Evolutionary conservation across 306 rosid species (phyloP).

Genomic region (Cercis canadensis): DNA sequence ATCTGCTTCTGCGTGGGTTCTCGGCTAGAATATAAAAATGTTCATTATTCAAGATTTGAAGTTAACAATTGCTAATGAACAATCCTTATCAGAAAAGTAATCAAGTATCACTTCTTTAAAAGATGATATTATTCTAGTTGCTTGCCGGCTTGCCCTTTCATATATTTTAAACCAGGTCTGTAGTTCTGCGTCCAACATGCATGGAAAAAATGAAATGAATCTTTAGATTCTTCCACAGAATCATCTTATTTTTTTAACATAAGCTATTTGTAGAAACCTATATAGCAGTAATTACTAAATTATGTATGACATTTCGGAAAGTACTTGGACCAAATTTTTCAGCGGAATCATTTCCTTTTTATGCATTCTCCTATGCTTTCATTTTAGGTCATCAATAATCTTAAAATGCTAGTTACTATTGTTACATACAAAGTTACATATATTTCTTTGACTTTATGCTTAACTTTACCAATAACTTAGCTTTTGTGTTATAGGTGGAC

Average conservation of each 20-base stretch:
- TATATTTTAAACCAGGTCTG: slow-evolving; percentile 6
- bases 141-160: slow-evolving; percentile 11
- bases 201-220: not conserved
- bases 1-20: slow-evolving; percentile 13
- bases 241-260: not conserved
- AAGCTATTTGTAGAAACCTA: slow-evolving; percentile 9
- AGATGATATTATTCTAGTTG: not conserved
- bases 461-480: slow-evolving; percentile 14
- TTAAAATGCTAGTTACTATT: slow-evolving; percentile 27
- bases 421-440: not conserved
- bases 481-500: slow-evolving; percentile 68
- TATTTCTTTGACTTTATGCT: slow-evolving; percentile 24
- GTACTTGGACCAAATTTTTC: slow-evolving; percentile 3
- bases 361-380: slow-evolving; percentile 2
- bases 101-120: not conserved
- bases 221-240: not conserved
- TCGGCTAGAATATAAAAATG: slow-evolving; percentile 1
- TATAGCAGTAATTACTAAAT: slow-evolving; percentile 5
- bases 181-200: not conserved
- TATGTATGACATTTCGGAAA: slow-evolving; percentile 21
- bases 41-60: not conserved
- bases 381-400: not conserved
- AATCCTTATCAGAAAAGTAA: slow-evolving; percentile 4
- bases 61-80: slow-evolving; percentile 2
- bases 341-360: not conserved